Evolutionary conservation across 1,139 yeast genomes (phyloP), one percentile per base, ranked within the genome.

Genomic region (Blastobotrys indianensis): DNA sequence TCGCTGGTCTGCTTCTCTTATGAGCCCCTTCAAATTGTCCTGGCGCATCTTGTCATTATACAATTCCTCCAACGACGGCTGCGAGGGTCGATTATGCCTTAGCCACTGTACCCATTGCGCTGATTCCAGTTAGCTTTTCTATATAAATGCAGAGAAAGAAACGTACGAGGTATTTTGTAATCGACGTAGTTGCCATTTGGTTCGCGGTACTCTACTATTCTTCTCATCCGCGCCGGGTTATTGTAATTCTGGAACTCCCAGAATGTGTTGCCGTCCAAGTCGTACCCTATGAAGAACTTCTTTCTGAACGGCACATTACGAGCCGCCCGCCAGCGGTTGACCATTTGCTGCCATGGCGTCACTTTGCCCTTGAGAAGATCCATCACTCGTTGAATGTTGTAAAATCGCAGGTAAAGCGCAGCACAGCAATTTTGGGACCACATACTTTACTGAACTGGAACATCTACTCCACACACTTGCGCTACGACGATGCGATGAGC

Each of bases 71-170:
- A 85, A 58, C 1, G 80, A 70, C 0, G 95, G 95, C 2, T 81
- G 72, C 1, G 65, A 59, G 1, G 70, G 65, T 44, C 94, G 70
- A 1, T 86, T 79, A 55, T 78, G 70, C 43, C 94, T 64, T 20
- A 86, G 69, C 95, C 95, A 85, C 60, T 82, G 90, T 37, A 77
- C 67, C 94, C 95, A 85, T 58, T 80, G 90, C 1, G 92, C 30
- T 37, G 16, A 8, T 11, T 11, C n/a, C 7, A 5, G 13, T 31
- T 11, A n/a, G 13, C 9, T 31, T 4, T 12, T 4, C 12, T 5
- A 10, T 11, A 11, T 8, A 28, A 28, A 28, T 8, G 31, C 12
- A 12, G 32, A 8, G 7, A 16, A 2, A 35, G 3, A 10, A 16
- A 30, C 32, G 31, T 30, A n/a, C 33, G 76, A 6, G 72, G 70